phyloP scores from a whole-genome alignment of 192 early-diverging fungal species.

The Umbelopsis vinacea region DNA sequence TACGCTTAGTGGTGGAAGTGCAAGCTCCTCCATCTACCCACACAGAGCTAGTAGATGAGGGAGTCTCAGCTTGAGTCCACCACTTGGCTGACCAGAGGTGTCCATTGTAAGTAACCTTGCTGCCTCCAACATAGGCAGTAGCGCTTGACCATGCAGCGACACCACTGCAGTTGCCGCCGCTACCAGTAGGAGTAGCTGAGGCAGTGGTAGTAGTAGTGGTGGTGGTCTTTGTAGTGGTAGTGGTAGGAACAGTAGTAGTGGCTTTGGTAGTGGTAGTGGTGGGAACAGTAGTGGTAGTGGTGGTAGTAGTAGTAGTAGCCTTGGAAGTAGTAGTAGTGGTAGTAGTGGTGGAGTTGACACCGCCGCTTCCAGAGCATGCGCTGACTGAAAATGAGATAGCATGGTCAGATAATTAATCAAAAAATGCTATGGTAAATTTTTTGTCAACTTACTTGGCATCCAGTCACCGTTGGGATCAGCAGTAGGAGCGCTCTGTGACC shows the following conservation, averaged over 20 bases:
- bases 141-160: slow-evolving; percentile 35
- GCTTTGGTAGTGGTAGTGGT: slow-evolving; percentile 8
- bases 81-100: slow-evolving; percentile 47
- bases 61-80: slow-evolving; percentile 49
- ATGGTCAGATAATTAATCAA: not conserved
- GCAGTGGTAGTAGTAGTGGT: not conserved
- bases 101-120: slow-evolving; percentile 40
- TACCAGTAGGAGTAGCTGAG: slow-evolving; percentile 2
- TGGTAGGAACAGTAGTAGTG: slow-evolving; percentile 8
- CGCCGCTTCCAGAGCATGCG: slow-evolving; percentile 33
- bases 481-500: slow-evolving; percentile 35
- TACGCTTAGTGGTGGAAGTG: slow-evolving; percentile 28
- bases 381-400: slow-evolving; percentile 30
- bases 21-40: slow-evolving; percentile 46
- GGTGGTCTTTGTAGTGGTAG: slow-evolving; percentile 7
- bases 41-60: slow-evolving; percentile 36
- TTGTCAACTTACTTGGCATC: slow-evolving; percentile 33
- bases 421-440: not conserved
- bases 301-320: slow-evolving; percentile 2
- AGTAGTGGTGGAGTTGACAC: not conserved
- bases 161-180: slow-evolving; percentile 26
- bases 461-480: slow-evolving; percentile 37
- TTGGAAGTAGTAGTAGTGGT: not conserved
- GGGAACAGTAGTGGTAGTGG: slow-evolving; percentile 1
- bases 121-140: slow-evolving; percentile 36